Conservation (phyloP, 192 early-diverging fungal genomes). For the Coemansia guatemalensis region DNA sequence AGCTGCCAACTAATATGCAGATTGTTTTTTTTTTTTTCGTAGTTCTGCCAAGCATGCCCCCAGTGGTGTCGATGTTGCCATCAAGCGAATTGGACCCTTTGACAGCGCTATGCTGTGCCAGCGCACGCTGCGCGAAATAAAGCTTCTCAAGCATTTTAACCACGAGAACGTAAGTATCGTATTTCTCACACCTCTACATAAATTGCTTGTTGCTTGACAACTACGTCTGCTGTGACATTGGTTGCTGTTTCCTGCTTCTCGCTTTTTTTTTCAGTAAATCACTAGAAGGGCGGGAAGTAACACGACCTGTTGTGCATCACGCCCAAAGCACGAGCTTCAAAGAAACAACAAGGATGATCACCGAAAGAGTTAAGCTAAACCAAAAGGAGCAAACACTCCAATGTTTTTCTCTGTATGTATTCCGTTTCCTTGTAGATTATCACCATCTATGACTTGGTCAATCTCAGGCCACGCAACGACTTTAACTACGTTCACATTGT, state of each 20-base stretch:
- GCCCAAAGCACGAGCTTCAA: background rate
- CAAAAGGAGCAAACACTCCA: background rate
- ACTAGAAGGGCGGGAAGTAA: background rate
- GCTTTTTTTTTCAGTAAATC: background rate
- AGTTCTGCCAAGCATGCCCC: conserved; percentile 81
- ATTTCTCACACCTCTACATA: background rate
- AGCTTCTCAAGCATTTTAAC: conserved; percentile 80
- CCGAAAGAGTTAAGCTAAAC: background rate
- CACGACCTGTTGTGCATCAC: background rate
- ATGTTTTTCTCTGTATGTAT: background rate
- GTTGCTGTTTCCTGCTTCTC: background rate
- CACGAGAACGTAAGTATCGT: conserved; percentile 72
- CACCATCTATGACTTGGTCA: conserved; percentile 51
- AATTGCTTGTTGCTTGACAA: background rate
- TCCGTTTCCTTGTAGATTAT: conserved; percentile 29
- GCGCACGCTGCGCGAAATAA: conserved; percentile 80
- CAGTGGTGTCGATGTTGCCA: conserved; percentile 82
- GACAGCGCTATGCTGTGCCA: conserved; percentile 84
- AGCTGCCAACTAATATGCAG: conserved; percentile 1
- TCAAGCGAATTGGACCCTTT: conserved; percentile 88
- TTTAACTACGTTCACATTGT: conserved; percentile 57
- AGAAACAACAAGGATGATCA: background rate
- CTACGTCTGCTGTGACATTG: background rate
- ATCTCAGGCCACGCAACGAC: conserved; percentile 49
- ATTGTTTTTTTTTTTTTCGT: conserved; percentile 18